Conservation (phyloP, 306 rosid species). For the Astragalus glycyphyllos region DNA sequence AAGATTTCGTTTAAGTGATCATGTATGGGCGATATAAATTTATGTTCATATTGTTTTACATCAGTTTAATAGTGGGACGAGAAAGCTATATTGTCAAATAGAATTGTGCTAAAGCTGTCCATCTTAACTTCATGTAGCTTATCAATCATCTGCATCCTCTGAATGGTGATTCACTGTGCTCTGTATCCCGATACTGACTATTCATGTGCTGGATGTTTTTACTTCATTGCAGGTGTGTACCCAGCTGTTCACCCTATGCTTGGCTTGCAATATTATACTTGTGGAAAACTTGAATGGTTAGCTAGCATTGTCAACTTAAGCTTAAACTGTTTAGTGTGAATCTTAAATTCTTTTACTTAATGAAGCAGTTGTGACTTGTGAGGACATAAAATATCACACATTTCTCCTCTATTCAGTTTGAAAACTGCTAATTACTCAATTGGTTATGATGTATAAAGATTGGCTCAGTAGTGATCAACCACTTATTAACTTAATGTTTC, state of each 20-base stretch:
- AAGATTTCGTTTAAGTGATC: neutral
- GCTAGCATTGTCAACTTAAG: constrained; percentile 49
- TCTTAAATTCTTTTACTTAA: constrained; percentile 22
- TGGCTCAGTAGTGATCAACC: no score
- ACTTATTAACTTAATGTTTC: no score
- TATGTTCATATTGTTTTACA: neutral
- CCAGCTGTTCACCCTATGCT: constrained; percentile 83
- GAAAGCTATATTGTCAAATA: neutral
- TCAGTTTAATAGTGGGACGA: constrained; percentile 10
- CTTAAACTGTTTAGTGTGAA: constrained; percentile 22
- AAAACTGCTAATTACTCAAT: no score
- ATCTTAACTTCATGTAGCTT: neutral
- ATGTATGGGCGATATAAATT: no score
- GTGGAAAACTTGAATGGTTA: constrained; percentile 96
- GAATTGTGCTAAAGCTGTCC: constrained; percentile 22
- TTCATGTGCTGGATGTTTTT: constrained; percentile 26
- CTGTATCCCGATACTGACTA: neutral
- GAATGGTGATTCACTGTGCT: constrained; percentile 1
- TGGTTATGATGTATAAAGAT: no score
- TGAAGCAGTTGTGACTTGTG: constrained; percentile 15
- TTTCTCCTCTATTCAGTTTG: no score
- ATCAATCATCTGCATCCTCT: constrained; percentile 2
- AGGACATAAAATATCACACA: neutral
- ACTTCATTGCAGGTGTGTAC: constrained; percentile 67
- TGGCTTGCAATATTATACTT: constrained; percentile 86